A percentile compares a stretch with the other conserved stretches of the same genome.
Conservation (phyloP, 2,329 filamentous ascomycete genomes). For the Ophiostoma tasmaniense region DNA sequence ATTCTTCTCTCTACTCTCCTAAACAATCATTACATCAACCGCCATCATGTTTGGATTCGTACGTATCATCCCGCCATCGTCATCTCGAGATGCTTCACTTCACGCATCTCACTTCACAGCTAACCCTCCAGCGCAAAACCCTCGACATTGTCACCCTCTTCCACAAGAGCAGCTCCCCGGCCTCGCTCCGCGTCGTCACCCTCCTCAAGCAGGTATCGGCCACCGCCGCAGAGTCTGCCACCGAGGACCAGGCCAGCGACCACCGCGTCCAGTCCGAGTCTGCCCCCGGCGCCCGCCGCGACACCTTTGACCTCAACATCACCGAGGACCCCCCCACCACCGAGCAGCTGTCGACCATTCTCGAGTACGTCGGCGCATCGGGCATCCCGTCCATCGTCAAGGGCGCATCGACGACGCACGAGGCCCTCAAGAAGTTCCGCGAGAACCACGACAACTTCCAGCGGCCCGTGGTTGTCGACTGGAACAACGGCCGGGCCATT, state of each 20-base stretch:
- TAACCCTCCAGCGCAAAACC: conserved; percentile 56
- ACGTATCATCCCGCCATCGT: background rate
- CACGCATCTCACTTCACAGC: background rate
- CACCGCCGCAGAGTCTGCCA: conserved; percentile 57
- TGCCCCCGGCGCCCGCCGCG: conserved; percentile 30
- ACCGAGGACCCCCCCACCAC: conserved; percentile 51
- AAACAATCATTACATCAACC: background rate
- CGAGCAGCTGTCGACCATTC: conserved; percentile 31
- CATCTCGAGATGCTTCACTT: background rate
- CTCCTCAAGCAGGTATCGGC: conserved; percentile 75
- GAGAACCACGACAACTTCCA: conserved; percentile 60
- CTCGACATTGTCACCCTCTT: conserved; percentile 94
- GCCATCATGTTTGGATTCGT: conserved; percentile 1
- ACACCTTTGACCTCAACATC: conserved; percentile 68
- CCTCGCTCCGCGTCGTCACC: conserved; percentile 64
- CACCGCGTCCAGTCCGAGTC: conserved; percentile 51
- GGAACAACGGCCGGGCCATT: conserved; percentile 80
- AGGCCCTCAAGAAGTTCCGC: conserved; percentile 73
- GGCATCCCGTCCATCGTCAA: conserved; percentile 56
- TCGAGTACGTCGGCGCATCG: conserved; percentile 48
- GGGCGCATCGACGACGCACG: conserved; percentile 63
- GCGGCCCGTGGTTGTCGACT: conserved; percentile 80
- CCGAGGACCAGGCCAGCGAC: conserved; percentile 34
- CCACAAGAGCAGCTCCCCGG: conserved; percentile 67
- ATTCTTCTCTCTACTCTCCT: background rate